Conservation (phyloP, 768 basidiomycete species). For the Mycena crocata region DNA sequence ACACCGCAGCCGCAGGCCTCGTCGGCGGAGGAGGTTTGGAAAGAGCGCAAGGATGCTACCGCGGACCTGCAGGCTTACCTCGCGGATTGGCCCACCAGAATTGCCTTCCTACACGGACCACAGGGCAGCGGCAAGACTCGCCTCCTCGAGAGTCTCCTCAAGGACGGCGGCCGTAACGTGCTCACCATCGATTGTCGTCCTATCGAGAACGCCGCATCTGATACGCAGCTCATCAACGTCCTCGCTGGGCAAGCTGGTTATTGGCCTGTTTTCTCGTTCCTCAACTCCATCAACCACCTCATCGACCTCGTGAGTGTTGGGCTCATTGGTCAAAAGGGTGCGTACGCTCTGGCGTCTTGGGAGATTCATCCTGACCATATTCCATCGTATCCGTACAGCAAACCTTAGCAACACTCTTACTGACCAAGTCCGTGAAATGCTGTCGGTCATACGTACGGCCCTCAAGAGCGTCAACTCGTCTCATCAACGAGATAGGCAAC, state of each 20-base stretch:
- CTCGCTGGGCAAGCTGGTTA: conserved; percentile 90
- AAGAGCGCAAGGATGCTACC: conserved; percentile 86
- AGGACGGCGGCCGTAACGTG: conserved; percentile 66
- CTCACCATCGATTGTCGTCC: conserved; percentile 88
- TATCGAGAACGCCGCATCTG: conserved; percentile 76
- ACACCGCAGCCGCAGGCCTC: conserved; percentile 40
- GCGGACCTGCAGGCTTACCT: conserved; percentile 76
- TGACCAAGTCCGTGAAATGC: conserved; percentile 87
- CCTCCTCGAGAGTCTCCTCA: conserved; percentile 66
- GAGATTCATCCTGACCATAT: not conserved
- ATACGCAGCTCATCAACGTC: conserved; percentile 71
- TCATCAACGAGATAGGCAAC: conserved; percentile 54
- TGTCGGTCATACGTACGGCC: conserved; percentile 80
- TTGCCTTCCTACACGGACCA: conserved; percentile 85
- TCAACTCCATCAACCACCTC: conserved; percentile 82
- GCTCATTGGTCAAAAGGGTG: conserved; percentile 95
- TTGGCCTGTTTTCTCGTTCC: conserved; percentile 88
- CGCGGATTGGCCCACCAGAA: conserved; percentile 78
- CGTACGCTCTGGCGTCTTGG: conserved; percentile 9
- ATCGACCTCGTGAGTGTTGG: conserved; percentile 94
- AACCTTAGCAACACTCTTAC: conserved; percentile 84
- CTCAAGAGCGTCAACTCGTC: conserved; percentile 72
- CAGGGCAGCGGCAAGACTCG: conserved; percentile 84
- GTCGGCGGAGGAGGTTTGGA: conserved; percentile 71
- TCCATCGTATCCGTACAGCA: conserved; percentile 65